Conservation (phyloP, 305 asterid genomes). For the Coffea humblotiana region DNA sequence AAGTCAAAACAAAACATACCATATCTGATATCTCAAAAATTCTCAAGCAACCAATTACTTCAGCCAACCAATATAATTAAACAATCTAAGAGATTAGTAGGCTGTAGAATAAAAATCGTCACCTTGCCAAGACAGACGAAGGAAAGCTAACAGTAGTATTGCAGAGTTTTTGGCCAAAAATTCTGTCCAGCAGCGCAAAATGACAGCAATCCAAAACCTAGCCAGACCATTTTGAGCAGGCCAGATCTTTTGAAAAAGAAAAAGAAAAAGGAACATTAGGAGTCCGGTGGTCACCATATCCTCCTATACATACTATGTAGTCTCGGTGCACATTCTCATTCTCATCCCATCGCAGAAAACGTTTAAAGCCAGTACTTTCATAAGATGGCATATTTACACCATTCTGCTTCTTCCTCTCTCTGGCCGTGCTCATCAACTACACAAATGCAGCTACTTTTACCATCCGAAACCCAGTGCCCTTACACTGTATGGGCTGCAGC, state of each 20-base stretch:
- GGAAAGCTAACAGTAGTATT: background rate
- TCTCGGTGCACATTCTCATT: background rate
- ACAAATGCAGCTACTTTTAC: conserved; percentile 12
- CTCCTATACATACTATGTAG: background rate
- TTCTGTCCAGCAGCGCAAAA: background rate
- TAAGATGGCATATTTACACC: background rate
- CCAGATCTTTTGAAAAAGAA: background rate
- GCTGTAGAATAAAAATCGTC: background rate
- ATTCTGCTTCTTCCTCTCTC: background rate
- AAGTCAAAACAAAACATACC: background rate
- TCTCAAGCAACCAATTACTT: background rate
- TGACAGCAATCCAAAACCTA: background rate
- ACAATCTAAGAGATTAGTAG: background rate
- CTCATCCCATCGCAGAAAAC: background rate
- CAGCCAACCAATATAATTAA: background rate
- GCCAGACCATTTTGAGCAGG: background rate
- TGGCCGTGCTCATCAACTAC: background rate
- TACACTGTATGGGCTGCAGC: conserved; percentile 39
- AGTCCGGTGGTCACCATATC: background rate
- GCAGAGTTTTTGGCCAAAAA: background rate
- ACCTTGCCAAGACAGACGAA: background rate
- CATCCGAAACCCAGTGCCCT: conserved; percentile 28
- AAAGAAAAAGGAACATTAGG: background rate
- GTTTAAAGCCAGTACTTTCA: background rate
- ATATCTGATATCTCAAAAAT: background rate